phyloP scores from a whole-genome alignment of 108 stramenopile species.

The Cyclotella choctawhatcheeana region DNA sequence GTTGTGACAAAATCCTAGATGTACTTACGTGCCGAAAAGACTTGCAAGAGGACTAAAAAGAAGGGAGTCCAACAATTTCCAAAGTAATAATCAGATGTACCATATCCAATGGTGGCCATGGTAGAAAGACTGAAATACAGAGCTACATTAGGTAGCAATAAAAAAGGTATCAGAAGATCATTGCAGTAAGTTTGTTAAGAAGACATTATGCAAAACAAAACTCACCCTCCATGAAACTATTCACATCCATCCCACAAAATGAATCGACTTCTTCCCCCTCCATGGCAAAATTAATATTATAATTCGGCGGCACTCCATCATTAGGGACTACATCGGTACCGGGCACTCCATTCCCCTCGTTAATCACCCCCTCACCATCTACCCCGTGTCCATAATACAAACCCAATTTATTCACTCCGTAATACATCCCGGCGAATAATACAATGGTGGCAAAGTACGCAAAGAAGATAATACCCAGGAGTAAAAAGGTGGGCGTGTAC shows the following conservation, averaged over 20 bases:
- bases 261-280: conserved; percentile 18
- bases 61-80: conserved; percentile 89
- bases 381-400: neutral
- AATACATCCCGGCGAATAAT: conserved; percentile 74
- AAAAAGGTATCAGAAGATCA: too few relatives aligned
- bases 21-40: conserved; percentile 59
- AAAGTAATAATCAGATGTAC: conserved; percentile 94
- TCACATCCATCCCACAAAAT: conserved; percentile 88
- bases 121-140: conserved; percentile 90
- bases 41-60: conserved; percentile 84
- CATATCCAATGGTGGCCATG: conserved; percentile 96
- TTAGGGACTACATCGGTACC: neutral
- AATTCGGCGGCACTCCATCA: too few relatives aligned
- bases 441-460: conserved; percentile 65
- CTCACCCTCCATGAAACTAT: conserved; percentile 73
- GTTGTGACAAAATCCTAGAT: neutral
- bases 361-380: neutral
- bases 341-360: neutral
- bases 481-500: conserved; percentile 63
- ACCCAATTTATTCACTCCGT: conserved; percentile 48
- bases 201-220: too few relatives aligned
- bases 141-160: conserved; percentile 44
- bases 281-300: too few relatives aligned
- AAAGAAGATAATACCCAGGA: conserved; percentile 67
- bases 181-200: too few relatives aligned